Percentiles rank a stretch among this genome's conserved stretches.
phyloP scores from a whole-genome alignment of 208 protist genomes.

The Crithidia thermophila region DNA sequence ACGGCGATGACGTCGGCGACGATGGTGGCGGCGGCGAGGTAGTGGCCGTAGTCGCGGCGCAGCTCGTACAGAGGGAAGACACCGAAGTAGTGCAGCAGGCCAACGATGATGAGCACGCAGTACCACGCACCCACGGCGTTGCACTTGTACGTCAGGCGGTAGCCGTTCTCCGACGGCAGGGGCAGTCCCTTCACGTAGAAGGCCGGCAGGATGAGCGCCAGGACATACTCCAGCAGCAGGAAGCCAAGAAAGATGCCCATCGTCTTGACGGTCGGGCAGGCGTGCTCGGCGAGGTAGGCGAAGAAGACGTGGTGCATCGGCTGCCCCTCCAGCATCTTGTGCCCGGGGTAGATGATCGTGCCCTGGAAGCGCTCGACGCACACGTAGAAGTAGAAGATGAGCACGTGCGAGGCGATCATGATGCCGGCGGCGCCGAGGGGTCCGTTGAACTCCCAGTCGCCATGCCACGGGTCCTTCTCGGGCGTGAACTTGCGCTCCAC shows the following conservation, averaged over 20 bases:
- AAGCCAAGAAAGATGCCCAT: constrained; percentile 66
- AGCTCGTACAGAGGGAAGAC: constrained; percentile 70
- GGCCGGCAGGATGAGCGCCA: constrained; percentile 80
- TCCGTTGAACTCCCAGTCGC: constrained; percentile 87
- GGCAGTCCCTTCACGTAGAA: constrained; percentile 85
- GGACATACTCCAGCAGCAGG: constrained; percentile 76
- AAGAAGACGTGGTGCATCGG: constrained; percentile 55
- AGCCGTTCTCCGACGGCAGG: constrained; percentile 80
- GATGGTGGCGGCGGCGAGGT: constrained; percentile 79
- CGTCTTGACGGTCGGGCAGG: constrained; percentile 47
- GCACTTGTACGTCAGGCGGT: constrained; percentile 88
- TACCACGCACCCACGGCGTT: constrained; percentile 90
- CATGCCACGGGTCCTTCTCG: constrained; percentile 79
- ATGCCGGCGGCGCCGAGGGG: constrained; percentile 61
- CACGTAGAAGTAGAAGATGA: constrained; percentile 92
- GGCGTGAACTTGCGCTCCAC: constrained; percentile 71
- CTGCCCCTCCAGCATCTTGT: constrained; percentile 63
- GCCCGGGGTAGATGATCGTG: constrained; percentile 82
- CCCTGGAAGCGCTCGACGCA: constrained; percentile 82
- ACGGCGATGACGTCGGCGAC: constrained; percentile 81
- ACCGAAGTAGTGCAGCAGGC: constrained; percentile 64
- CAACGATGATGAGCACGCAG: constrained; percentile 67
- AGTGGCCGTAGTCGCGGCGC: constrained; percentile 74
- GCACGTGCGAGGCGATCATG: constrained; percentile 86
- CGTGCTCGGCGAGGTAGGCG: constrained; percentile 50